Evolutionary conservation across 805 yeast species (phyloP).

Genomic region (Starmerella stigmatis): DNA sequence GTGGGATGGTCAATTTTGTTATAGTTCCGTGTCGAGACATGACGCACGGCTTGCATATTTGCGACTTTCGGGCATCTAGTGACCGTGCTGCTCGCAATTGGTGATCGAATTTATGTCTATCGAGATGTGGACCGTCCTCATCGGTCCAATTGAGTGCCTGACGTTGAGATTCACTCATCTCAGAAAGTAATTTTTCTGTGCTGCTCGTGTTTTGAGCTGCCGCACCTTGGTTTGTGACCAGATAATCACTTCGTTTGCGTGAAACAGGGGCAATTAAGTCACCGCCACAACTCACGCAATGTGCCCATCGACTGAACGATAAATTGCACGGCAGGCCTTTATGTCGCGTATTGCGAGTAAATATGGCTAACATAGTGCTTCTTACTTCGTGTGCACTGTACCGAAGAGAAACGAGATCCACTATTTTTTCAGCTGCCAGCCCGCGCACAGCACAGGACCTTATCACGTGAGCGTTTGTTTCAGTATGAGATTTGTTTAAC

Average conservation of each 20-base stretch:
- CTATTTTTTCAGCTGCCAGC: too few species aligned
- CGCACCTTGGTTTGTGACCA: neutral
- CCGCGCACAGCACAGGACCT: too few species aligned
- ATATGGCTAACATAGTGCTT: neutral
- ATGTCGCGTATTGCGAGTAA: neutral
- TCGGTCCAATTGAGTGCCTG: constrained; percentile 14
- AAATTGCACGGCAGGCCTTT: neutral
- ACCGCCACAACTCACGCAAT: constrained; percentile 20
- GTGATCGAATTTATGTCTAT: constrained; percentile 1
- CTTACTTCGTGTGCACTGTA: too few species aligned
- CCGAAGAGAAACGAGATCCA: too few species aligned
- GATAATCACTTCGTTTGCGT: constrained; percentile 11
- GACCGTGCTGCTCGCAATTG: neutral
- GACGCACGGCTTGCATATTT: constrained; percentile 25
- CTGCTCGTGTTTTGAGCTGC: neutral
- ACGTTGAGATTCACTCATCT: constrained; percentile 18
- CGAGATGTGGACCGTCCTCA: neutral
- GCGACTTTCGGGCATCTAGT: constrained; percentile 9
- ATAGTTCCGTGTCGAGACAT: constrained; percentile 13
- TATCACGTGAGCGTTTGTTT: too few species aligned
- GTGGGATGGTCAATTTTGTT: constrained; percentile 5
- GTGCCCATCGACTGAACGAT: constrained; percentile 6
- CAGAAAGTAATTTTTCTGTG: neutral
- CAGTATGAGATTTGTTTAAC: too few species aligned
- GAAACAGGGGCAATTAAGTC: constrained; percentile 4